These are phyloP conservation scores for Eucalyptus curtisii DNA, from an alignment of 345 rosid species.

Conservation along the genomic window DNA sequence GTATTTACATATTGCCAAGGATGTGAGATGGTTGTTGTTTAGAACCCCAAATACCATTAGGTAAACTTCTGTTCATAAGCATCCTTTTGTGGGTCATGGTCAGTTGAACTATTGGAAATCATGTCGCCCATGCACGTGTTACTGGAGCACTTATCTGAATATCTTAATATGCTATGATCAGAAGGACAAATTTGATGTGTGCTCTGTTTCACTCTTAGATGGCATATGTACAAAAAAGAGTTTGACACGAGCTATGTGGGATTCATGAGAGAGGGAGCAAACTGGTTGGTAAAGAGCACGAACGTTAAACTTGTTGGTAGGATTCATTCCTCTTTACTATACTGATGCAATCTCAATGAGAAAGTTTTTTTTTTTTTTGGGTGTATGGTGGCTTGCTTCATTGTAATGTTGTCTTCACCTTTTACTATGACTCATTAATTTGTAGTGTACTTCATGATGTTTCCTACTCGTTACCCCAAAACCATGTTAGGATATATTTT, in stretches of 20 bases:
- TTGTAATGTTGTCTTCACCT: neutral
- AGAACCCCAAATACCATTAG: neutral
- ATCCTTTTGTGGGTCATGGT: neutral
- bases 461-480: too few species aligned
- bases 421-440: too few species aligned
- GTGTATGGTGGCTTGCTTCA: neutral
- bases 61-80: neutral
- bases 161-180: too few species aligned
- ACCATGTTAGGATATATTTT: too few species aligned
- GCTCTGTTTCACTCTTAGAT: conserved; percentile 16
- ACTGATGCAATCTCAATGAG: too few species aligned
- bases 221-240: conserved; percentile 53
- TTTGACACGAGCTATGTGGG: conserved; percentile 72
- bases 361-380: too few species aligned
- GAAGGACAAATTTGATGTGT: neutral
- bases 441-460: too few species aligned
- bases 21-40: neutral
- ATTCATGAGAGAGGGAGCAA: conserved; percentile 68
- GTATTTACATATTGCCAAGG: neutral
- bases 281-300: conserved; percentile 73
- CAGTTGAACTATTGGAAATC: too few species aligned
- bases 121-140: too few species aligned
- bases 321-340: neutral
- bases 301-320: conserved; percentile 74
- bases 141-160: neutral